Evolutionary conservation across 129 eudicot species (phyloP), one percentile per base, ranked within the genome.

Genomic region (Rutidosis leptorrhynchoides): DNA sequence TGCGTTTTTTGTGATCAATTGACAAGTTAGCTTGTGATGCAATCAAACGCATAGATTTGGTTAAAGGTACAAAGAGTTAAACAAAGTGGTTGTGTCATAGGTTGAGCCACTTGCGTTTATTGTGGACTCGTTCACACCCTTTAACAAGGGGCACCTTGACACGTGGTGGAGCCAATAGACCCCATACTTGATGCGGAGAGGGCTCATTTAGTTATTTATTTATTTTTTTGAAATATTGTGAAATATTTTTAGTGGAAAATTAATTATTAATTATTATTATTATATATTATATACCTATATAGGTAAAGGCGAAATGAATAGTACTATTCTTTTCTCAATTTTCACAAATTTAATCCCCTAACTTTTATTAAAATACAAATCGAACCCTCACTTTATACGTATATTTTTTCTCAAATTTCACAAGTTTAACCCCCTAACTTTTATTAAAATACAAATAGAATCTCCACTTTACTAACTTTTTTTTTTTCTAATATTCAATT

Each of bases 31-130:
- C 21, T 25, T 43, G 6, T 19, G 29, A 26, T 58, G 17, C 67
- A 45, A 58, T 6, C 22, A 58, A 40, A 43, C 11, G 11, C 15
- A 58, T 2, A 14, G 37, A 57, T 14, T 26, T 14, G 27, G 15
- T 21, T 11, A 35, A 37, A n/a, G 10, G 67, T 46, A 48, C 22
- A 56, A 26, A 54, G 7, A 26, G 30, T 40, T 55, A 32, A 48
- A 16, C 21, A 60, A 7, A 21, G 45, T 58, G 6, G 27, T 58
- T 58, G 56, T 55, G 52, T 67, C 25, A 14, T 49, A 49, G 46
- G 61, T 58, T 42, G 67, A 70, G 67, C 74, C 74, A 69, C 6
- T 69, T 69, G 35, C 54, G 62, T 1, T 11, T 9, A 11, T 52
- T 20, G 25, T 16, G 45, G 58, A 11, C 26, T 55, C 33, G 37